Evolutionary conservation across 257 asterid species (phyloP).

Genomic region (Solanum pinnatisectum): DNA sequence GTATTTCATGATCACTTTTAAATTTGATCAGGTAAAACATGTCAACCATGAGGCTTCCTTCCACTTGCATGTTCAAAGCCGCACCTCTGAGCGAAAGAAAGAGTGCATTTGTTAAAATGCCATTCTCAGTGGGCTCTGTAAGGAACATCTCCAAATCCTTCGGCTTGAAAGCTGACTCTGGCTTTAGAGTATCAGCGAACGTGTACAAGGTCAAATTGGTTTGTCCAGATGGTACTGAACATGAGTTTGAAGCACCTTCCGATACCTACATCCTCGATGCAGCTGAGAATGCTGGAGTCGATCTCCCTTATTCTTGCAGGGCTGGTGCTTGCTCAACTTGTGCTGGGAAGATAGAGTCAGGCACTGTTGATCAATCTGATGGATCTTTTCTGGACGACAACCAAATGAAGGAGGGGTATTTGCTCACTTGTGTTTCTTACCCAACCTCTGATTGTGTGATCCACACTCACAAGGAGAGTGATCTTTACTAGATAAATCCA

Average conservation of each 20-base stretch:
- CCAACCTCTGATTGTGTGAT: slow-evolving; percentile 73
- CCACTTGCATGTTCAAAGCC: slow-evolving; percentile 28
- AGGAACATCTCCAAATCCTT: slow-evolving; percentile 36
- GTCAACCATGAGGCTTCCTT: slow-evolving; percentile 52
- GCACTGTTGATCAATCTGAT: slow-evolving; percentile 64
- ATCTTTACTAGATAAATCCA: slow-evolving; percentile 34
- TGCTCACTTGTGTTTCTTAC: slow-evolving; percentile 72
- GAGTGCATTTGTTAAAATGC: slow-evolving; percentile 34
- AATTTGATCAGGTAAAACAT: slow-evolving; percentile 40
- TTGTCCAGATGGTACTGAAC: slow-evolving; percentile 46
- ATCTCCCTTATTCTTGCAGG: slow-evolving; percentile 81
- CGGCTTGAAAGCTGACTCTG: slow-evolving; percentile 40
- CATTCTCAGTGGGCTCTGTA: slow-evolving; percentile 34
- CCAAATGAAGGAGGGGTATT: slow-evolving; percentile 44
- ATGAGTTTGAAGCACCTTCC: slow-evolving; percentile 54
- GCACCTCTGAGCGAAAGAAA: slow-evolving; percentile 24
- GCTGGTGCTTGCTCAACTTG: slow-evolving; percentile 96
- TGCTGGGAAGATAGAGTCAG: slow-evolving; percentile 54
- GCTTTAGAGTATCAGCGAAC: slow-evolving; percentile 43
- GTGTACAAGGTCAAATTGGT: slow-evolving; percentile 63
- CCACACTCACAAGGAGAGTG: slow-evolving; percentile 74
- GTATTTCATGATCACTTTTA: not conserved
- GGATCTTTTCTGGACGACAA: slow-evolving; percentile 66
- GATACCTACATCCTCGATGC: slow-evolving; percentile 67
- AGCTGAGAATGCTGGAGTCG: slow-evolving; percentile 67